phyloP scores from a whole-genome alignment of 371 early-diverging fungal genomes.

The Coemansia sp. region DNA sequence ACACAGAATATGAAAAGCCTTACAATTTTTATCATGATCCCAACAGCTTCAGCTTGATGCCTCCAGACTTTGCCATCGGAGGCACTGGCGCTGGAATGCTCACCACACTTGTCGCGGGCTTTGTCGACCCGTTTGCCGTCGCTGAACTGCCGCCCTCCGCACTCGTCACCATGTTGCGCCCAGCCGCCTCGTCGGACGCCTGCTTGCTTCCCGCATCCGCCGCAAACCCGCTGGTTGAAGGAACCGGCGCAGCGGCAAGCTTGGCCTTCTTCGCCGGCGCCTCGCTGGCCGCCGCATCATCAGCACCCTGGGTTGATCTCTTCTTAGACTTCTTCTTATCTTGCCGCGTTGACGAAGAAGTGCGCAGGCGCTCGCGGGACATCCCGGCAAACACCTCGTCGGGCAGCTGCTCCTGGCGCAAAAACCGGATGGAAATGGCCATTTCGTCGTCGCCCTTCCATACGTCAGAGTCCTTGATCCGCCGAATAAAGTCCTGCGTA shows the following conservation, averaged over 20 bases:
- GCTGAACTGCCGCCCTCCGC: not conserved
- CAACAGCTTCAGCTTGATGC: conserved; percentile 36
- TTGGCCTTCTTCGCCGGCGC: conserved; percentile 23
- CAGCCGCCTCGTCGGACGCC: not conserved
- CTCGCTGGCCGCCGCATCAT: not conserved
- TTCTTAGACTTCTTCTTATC: conserved; percentile 1
- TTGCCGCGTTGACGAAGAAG: conserved; percentile 2
- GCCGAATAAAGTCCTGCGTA: conserved; percentile 72
- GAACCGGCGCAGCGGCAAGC: conserved; percentile 20
- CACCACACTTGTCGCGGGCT: conserved; percentile 4
- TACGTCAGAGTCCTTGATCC: conserved; percentile 58
- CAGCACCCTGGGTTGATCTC: not conserved
- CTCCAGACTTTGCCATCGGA: conserved; percentile 22
- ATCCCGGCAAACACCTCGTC: conserved; percentile 42
- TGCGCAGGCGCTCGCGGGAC: conserved; percentile 27
- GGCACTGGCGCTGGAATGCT: conserved; percentile 40
- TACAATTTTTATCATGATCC: conserved; percentile 4
- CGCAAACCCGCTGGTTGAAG: conserved; percentile 40
- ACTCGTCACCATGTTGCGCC: not conserved
- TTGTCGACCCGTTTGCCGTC: not conserved
- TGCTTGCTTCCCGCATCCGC: not conserved
- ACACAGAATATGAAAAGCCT: too few species aligned
- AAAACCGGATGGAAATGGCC: conserved; percentile 34
- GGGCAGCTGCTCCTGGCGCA: conserved; percentile 41
- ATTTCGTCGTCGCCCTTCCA: conserved; percentile 33